Conservation (phyloP, 768 basidiomycete genomes). For the Agaricus blazei region DNA sequence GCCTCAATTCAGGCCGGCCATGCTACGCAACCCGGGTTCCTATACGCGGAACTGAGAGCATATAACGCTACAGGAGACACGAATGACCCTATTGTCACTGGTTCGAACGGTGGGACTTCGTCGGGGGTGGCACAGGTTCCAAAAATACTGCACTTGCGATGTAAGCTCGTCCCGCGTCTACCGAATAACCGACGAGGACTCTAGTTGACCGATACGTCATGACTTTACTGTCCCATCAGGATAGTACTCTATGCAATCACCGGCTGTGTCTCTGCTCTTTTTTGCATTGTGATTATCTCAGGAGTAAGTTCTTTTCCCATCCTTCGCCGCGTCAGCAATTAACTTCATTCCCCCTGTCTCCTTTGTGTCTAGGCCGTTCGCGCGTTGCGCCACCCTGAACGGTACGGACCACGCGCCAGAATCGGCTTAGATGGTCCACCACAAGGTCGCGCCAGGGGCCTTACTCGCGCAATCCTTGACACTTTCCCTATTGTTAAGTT, state of each 20-base stretch:
- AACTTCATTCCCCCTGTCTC: constrained; percentile 7
- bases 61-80: constrained; percentile 49
- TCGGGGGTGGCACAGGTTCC: constrained; percentile 14
- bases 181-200: neutral
- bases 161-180: constrained; percentile 30
- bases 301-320: constrained; percentile 51
- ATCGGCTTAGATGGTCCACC: constrained; percentile 30
- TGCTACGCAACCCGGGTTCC: constrained; percentile 48
- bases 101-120: constrained; percentile 17
- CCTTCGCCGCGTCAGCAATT: neutral
- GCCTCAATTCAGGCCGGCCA: constrained; percentile 35
- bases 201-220: neutral
- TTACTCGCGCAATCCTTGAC: constrained; percentile 90
- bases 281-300: constrained; percentile 79
- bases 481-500: constrained; percentile 96
- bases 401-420: constrained; percentile 73
- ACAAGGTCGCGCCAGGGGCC: constrained; percentile 74
- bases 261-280: constrained; percentile 81
- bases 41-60: constrained; percentile 66
- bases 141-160: constrained; percentile 69
- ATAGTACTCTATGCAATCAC: constrained; percentile 85
- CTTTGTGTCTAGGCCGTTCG: constrained; percentile 54
- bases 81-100: constrained; percentile 18
- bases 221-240: constrained; percentile 31
- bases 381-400: constrained; percentile 83